Evolutionary conservation across 768 basidiomycete genomes (phyloP), one percentile per base, ranked within the genome.

Genomic region (Lepiota subincarnata): DNA sequence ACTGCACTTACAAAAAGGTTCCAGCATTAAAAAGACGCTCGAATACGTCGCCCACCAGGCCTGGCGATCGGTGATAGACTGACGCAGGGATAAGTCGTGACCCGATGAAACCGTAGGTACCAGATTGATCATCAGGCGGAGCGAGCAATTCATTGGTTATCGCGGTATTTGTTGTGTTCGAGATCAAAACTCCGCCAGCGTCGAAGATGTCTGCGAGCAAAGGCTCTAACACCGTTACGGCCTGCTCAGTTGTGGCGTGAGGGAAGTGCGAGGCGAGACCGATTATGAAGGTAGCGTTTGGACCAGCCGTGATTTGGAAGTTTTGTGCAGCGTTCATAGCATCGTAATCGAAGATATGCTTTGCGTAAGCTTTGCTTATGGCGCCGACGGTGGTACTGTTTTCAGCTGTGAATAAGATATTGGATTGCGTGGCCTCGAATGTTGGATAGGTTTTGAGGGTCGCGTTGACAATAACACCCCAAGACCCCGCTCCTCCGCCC

Each of bases 401-500:
- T 1, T 31, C 8, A 7, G 31, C 31, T 8, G 31, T 7, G 10
- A 31, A 2, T 2, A 31, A 6, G 31, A 31, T 11, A 11, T 6
- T 8, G 31, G 6, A 31, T 2, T 31, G 31, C 10, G 31, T 31
- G 10, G 31, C 31, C 10, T 31, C 7, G 10, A 31, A 31, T 8
- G 31, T 31, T 11, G 31, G 31, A n/a, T 55, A 48, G 14, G 60
- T 62, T 7, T 39, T 46, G 42, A 55, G 57, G 1, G 63, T 63
- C 3, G 50, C 54, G 18, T 53, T 53, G 8, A 57, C 45, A 14
- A 64, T 61, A 26, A 65, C 57, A 11, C 64, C 65, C 41, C 61
- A 65, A 10, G 60, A 64, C 7, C 64, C 61, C 12, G 62, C 62
- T 2, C 64, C 64, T 6, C 64, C 64, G 0, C 77, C 78, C 18